phyloP scores from a whole-genome alignment of 2,329 filamentous ascomycete genomes.

The Nemania abortiva region DNA sequence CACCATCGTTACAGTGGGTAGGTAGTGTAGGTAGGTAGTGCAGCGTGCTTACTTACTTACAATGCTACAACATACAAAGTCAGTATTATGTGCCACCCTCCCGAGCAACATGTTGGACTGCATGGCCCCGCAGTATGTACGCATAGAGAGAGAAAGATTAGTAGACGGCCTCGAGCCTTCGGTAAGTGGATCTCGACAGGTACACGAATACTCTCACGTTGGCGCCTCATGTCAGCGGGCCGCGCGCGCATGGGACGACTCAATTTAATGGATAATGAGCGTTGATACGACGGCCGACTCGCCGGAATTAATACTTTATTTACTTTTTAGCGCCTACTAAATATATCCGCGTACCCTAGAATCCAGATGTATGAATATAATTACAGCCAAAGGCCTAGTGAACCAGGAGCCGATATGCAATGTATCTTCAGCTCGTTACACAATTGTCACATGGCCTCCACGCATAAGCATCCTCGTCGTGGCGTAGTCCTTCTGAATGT shows the following conservation, averaged over 20 bases:
- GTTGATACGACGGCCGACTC: slow-evolving; percentile 10
- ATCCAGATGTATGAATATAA: not conserved
- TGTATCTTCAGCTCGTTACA: slow-evolving; percentile 27
- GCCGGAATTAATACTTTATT: slow-evolving; percentile 16
- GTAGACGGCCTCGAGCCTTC: slow-evolving; percentile 31
- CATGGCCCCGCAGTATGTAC: slow-evolving; percentile 18
- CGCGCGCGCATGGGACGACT: slow-evolving; percentile 7
- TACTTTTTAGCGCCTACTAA: slow-evolving; percentile 15
- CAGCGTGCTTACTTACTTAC: no score
- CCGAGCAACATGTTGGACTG: slow-evolving; percentile 15
- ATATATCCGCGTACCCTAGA: not conserved
- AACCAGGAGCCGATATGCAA: slow-evolving; percentile 20
- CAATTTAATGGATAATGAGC: slow-evolving; percentile 15
- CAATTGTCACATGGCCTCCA: slow-evolving; percentile 19
- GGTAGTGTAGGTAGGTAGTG: not conserved
- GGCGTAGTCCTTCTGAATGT: not conserved
- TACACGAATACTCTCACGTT: slow-evolving; percentile 18
- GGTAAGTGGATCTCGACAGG: slow-evolving; percentile 26
- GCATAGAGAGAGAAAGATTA: slow-evolving; percentile 5
- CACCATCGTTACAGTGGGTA: not conserved
- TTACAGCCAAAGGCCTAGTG: slow-evolving; percentile 15
- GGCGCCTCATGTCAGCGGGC: slow-evolving; percentile 15
- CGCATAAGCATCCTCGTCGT: slow-evolving; percentile 9
- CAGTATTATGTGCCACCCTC: slow-evolving; percentile 15
- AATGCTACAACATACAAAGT: no score